Evolutionary conservation across 1,139 yeast genomes (phyloP).

Genomic region (Nadsonia starkeyi-henricii): DNA sequence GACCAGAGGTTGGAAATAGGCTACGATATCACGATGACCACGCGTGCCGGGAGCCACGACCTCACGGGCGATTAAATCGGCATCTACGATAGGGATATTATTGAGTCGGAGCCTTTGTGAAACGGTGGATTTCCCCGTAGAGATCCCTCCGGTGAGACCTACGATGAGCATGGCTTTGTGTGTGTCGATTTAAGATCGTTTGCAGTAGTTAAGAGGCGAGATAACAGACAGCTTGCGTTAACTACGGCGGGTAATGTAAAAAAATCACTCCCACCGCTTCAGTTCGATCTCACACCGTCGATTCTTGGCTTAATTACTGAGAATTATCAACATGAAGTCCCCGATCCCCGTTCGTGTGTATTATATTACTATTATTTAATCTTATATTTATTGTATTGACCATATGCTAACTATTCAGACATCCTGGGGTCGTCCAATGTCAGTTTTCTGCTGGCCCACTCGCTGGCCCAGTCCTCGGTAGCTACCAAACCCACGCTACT

Average conservation of each 20-base stretch:
- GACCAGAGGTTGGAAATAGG: constrained; percentile 41
- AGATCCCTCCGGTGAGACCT: constrained; percentile 94
- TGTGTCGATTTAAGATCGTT: too few relatives aligned
- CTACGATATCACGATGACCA: constrained; percentile 55
- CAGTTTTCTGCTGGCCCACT: background rate
- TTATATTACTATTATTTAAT: too few relatives aligned
- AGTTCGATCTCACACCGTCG: too few relatives aligned
- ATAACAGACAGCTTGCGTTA: too few relatives aligned
- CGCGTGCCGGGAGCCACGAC: constrained; percentile 69
- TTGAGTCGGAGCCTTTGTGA: constrained; percentile 34
- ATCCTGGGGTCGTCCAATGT: background rate
- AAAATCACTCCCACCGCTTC: too few relatives aligned
- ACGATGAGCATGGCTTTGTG: constrained; percentile 89
- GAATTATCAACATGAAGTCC: too few relatives aligned
- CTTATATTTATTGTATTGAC: too few relatives aligned
- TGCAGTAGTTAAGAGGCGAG: too few relatives aligned
- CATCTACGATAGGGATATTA: constrained; percentile 61
- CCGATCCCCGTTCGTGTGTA: too few relatives aligned
- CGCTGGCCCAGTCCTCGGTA: background rate
- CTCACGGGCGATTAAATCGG: constrained; percentile 76
- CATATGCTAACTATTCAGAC: background rate
- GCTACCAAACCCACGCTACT: background rate
- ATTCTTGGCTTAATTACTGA: too few relatives aligned
- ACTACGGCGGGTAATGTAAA: too few relatives aligned
- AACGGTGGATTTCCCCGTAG: constrained; percentile 90